Percentiles rank a stretch among this genome's conserved stretches.
These are phyloP conservation scores for Allium cepa DNA, from an alignment of 106 monocot species.

Conservation along the genomic window DNA sequence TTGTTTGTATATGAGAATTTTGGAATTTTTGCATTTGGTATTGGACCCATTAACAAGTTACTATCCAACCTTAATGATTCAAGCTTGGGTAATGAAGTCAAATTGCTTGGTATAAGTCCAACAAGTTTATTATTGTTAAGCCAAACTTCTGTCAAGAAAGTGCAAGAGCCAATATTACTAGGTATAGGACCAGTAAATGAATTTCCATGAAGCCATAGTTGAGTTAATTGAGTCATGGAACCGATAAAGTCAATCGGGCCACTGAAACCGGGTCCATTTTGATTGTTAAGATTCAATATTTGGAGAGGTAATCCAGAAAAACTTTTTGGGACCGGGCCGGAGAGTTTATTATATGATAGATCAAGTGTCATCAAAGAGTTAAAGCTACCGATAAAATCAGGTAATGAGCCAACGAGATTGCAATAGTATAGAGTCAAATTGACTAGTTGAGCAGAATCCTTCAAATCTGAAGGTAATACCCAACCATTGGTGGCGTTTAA, in stretches of 20 bases:
- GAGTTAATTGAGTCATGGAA: conserved; percentile 25
- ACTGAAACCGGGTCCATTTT: conserved; percentile 20
- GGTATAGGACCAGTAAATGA: conserved; percentile 41
- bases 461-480: conserved; percentile 27
- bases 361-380: conserved; percentile 24
- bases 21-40: conserved; percentile 13
- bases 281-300: conserved; percentile 53
- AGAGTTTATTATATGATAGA: conserved; percentile 43
- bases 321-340: conserved; percentile 34
- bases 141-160: conserved; percentile 19
- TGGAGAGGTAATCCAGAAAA: conserved; percentile 24
- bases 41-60: conserved; percentile 35
- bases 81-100: conserved; percentile 24
- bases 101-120: conserved; percentile 24
- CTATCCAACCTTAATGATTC: conserved; percentile 16
- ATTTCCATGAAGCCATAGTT: conserved; percentile 62
- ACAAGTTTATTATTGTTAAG: conserved; percentile 45
- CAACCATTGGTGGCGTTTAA: conserved; percentile 49
- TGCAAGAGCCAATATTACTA: conserved; percentile 14
- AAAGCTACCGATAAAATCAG: conserved; percentile 42
- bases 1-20: conserved; percentile 24
- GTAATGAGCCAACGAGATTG: conserved; percentile 42
- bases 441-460: conserved; percentile 25
- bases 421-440: conserved; percentile 33
- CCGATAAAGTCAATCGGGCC: conserved; percentile 35